phyloP scores from a whole-genome alignment of 2,329 filamentous ascomycete genomes.

The Fusarium burgessii region DNA sequence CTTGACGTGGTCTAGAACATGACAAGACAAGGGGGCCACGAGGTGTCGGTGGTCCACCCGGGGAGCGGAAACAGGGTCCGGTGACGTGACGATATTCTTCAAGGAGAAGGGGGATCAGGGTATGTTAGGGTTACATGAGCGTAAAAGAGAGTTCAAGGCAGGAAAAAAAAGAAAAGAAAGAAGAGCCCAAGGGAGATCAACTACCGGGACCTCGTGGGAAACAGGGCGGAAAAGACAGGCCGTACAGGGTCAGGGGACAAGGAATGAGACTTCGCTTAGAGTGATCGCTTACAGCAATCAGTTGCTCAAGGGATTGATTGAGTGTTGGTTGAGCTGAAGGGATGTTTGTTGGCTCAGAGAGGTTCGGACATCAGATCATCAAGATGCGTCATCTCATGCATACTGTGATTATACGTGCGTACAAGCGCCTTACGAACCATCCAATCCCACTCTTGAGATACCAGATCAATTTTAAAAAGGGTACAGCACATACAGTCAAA shows the following conservation, averaged over 20 bases:
- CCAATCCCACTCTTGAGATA: background rate
- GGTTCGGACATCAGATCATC: background rate
- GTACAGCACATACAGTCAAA: no score
- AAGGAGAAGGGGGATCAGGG: background rate
- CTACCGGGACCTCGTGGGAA: slow-evolving; percentile 18
- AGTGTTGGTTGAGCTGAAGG: background rate
- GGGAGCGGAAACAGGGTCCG: slow-evolving; percentile 7
- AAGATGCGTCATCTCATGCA: background rate
- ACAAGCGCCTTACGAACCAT: background rate
- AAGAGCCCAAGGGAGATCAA: background rate
- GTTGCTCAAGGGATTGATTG: background rate
- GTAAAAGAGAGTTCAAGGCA: slow-evolving; percentile 3
- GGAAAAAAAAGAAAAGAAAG: background rate
- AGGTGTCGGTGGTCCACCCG: slow-evolving; percentile 28
- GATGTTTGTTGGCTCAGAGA: background rate
- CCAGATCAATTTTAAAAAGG: background rate
- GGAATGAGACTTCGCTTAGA: background rate
- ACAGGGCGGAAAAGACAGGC: slow-evolving; percentile 28
- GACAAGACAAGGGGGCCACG: slow-evolving; percentile 33
- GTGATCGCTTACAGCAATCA: background rate
- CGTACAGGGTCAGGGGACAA: slow-evolving; percentile 1
- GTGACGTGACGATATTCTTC: slow-evolving; percentile 6
- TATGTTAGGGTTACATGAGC: background rate
- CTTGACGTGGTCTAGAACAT: slow-evolving; percentile 24
- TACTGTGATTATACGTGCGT: background rate